Base-by-base conservation (phyloP, 2,329 filamentous ascomycete genomes). In the Botrytis fragariae region DNA sequence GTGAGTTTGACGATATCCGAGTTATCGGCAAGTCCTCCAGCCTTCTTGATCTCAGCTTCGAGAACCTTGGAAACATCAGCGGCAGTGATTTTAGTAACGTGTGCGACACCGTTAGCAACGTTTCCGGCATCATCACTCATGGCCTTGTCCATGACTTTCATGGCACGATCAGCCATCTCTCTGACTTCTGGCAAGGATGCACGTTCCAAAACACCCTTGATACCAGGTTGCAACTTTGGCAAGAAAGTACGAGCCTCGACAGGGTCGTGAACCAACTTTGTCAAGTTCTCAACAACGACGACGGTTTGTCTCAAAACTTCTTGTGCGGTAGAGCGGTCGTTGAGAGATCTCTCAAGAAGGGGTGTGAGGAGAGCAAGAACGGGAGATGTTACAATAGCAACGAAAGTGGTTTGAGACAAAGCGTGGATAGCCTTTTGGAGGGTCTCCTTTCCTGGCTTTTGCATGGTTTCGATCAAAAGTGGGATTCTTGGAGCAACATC, bases 371-470 rank as follows among this genome's bases (percentile, higher is more conserved):
- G 90, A 29, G 96, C 96, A 73, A 99, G 89, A 8, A 98, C 95
- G 16, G 96, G 96, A 14, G 95, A 98, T 20, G 94, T 98, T 78
- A 99, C 96, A 76, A 97, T 88, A 72, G 96, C 95, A 71, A 99
- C 96, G 78, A 99, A 99, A n/a, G 96, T 99, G 18, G 96, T 99
- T 85, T 97, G 94, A 6, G 95, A 98, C 63, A 99, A 87, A 63
- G 95, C 96, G 81, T 98, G 96, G 77, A 99, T 98, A 45, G 96
- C 95, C 86, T 98, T 98, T 82, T 97, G 93, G 72, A 97, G 88
- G 42, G 92, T 94, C 83, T 97, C 90, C 22, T 93, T 87, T 18
- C 94, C 97, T 9, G 96, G 96, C 79, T 98, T 91, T 82, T 98
- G 93, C 91, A 99, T 98, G 67, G 94, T 93, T 82, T 97, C 94